Evolutionary conservation across 2,329 filamentous ascomycete genomes (phyloP).

Genomic region (Aspergillus neoniger): DNA sequence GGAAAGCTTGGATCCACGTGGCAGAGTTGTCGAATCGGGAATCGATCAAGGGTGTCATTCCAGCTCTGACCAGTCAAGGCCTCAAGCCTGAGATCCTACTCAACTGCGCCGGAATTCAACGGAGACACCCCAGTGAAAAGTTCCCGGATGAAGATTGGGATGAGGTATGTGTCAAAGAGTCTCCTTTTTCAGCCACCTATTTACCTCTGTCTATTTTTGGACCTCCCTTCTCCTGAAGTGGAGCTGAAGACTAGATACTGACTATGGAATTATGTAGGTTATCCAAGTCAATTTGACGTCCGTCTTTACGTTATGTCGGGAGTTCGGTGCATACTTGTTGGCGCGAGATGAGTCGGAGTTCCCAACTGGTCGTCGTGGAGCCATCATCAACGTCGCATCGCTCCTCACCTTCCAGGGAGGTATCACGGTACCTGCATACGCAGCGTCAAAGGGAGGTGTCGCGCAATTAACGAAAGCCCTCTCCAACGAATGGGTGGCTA

Average conservation of each 20-base stretch:
- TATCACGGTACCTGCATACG: constrained; percentile 84
- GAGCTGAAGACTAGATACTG: background rate
- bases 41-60: constrained; percentile 44
- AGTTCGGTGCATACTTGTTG: constrained; percentile 39
- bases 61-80: constrained; percentile 41
- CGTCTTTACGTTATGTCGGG: constrained; percentile 32
- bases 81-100: constrained; percentile 74
- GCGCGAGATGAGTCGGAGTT: constrained; percentile 32
- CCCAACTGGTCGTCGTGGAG: constrained; percentile 30
- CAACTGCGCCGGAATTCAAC: constrained; percentile 86
- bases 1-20: constrained; percentile 46
- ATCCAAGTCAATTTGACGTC: constrained; percentile 70
- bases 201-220: constrained; percentile 1
- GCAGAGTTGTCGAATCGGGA: constrained; percentile 47
- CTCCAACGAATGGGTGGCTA: constrained; percentile 80
- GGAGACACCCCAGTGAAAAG: constrained; percentile 70
- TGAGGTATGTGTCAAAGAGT: constrained; percentile 48
- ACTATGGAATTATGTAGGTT: constrained; percentile 50
- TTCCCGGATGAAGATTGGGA: constrained; percentile 80
- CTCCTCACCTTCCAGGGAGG: constrained; percentile 85
- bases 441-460: constrained; percentile 81
- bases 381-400: constrained; percentile 80
- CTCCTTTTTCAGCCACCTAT: background rate
- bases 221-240: background rate
- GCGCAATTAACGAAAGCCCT: constrained; percentile 82